Base-by-base conservation (phyloP, 352 stramenopile genomes). In the Globisporangium mamillatum region DNA sequence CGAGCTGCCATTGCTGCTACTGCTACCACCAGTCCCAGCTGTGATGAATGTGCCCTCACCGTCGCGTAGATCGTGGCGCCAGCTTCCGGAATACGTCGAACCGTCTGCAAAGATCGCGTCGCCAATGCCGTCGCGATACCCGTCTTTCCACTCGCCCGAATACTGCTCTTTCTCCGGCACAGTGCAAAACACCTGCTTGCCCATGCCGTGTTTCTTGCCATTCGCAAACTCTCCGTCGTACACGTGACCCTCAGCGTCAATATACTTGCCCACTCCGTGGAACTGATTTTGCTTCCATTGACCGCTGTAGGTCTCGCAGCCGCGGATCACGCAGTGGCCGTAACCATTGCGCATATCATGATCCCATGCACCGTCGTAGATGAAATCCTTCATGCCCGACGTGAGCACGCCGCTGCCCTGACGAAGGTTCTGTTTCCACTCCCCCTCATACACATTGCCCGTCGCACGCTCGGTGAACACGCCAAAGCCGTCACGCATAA, bases 201-300 rank as follows among this genome's bases (percentile, higher is more conserved):
- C 88, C 46, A 89, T 75, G 36, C 89, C 89, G 24, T 97, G 79
- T 66, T 93, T 94, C 65, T 90, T 81, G 38, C 89, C 89, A 16
- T 63, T 62, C 0, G 71, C 74, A 68, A 93, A 95, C 75, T 96
- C 89, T 38, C 89, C 89, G 38, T 94, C 85, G 66, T 94, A 97
- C 38, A 93, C 79, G 34, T 79, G 81, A 1, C 89, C 89, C 57
- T 93, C 85, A 0, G 88, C 86, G 61, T 95, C 88, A 20, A 90
- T 92, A 68, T 92, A 92, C 44, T 84, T 91, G 22, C 89, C 89
- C 4, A 64, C 72, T 8, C 89, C 89, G 54, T 97, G 81, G 48
- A 95, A 97, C 46, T 88, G 76, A 60, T 93, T 93, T 9, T 66
- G 65, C 5, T 69, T 66, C 89, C 89, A 97, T 27, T 89, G 53